A percentile compares a stretch with the other conserved stretches of the same genome.
Evolutionary conservation across 208 protist species (phyloP).

Genomic region (Leptomonas pyrrhocoris): DNA sequence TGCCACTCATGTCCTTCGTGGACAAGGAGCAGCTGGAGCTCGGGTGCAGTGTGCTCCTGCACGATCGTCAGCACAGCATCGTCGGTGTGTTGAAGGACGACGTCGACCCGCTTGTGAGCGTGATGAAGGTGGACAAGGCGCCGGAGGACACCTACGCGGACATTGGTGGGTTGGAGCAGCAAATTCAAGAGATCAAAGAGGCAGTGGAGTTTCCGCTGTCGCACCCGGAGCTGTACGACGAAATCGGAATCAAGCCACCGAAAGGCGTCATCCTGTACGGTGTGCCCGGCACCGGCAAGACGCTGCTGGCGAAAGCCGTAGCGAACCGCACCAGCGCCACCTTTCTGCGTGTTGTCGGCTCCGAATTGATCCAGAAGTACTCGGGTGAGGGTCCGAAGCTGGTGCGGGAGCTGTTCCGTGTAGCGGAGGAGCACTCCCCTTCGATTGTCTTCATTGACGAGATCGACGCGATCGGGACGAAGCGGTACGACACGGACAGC

Average conservation of each 20-base stretch:
- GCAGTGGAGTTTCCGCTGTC: slow-evolving; percentile 99
- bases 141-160: slow-evolving; percentile 99
- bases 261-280: slow-evolving; percentile 99
- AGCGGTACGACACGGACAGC: slow-evolving; percentile 98
- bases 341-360: slow-evolving; percentile 99
- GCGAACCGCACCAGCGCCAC: slow-evolving; percentile 99
- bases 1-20: slow-evolving; percentile 99
- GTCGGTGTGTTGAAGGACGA: slow-evolving; percentile 99
- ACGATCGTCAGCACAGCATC: slow-evolving; percentile 96
- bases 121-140: slow-evolving; percentile 99
- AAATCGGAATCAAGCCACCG: slow-evolving; percentile 99
- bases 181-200: slow-evolving; percentile 99
- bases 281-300: slow-evolving; percentile 98
- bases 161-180: slow-evolving; percentile 99
- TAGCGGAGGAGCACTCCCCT: slow-evolving; percentile 98
- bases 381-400: slow-evolving; percentile 99
- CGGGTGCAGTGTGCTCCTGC: slow-evolving; percentile 96
- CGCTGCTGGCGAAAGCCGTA: slow-evolving; percentile 99
- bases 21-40: slow-evolving; percentile 99
- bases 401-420: slow-evolving; percentile 99
- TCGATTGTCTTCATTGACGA: slow-evolving; percentile 99
- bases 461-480: slow-evolving; percentile 99
- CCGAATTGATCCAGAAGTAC: slow-evolving; percentile 99
- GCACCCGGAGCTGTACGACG: slow-evolving; percentile 99
- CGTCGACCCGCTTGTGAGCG: slow-evolving; percentile 98